A percentile compares a stretch with the other conserved stretches of the same genome.
Evolutionary conservation across 2,329 filamentous ascomycete genomes (phyloP).

Genomic region (Kalmusia sp.): DNA sequence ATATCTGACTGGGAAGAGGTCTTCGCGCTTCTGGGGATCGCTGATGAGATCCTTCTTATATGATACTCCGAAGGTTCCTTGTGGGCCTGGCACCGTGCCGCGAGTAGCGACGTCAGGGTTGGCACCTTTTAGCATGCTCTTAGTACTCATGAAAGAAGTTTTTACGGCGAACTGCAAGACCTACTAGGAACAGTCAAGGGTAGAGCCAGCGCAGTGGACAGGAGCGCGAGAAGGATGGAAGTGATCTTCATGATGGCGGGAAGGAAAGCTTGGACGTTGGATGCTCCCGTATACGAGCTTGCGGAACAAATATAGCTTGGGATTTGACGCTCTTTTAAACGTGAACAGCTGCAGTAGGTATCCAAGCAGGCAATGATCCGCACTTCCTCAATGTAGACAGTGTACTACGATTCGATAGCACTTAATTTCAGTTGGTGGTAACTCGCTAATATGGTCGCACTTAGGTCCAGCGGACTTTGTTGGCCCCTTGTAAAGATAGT

Average conservation of each 20-base stretch:
- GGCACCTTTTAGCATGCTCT: neutral
- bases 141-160: neutral
- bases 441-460: neutral
- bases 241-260: neutral
- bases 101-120: neutral
- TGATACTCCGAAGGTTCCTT: neutral
- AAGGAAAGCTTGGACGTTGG: neutral
- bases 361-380: neutral
- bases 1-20: neutral
- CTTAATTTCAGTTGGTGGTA: neutral
- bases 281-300: neutral
- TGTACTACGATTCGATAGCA: neutral
- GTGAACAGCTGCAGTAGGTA: neutral
- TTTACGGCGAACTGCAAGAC: neutral
- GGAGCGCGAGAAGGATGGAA: neutral
- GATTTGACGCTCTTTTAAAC: neutral
- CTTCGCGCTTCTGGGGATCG: neutral
- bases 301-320: neutral
- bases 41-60: neutral
- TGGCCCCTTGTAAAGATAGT: neutral
- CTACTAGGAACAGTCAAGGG: constrained; percentile 1
- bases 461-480: neutral
- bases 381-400: neutral
- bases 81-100: neutral
- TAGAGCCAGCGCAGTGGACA: neutral